These are phyloP conservation scores for Bacterosira constricta DNA, from an alignment of 108 stramenopile species.

Conservation along the genomic window DNA sequence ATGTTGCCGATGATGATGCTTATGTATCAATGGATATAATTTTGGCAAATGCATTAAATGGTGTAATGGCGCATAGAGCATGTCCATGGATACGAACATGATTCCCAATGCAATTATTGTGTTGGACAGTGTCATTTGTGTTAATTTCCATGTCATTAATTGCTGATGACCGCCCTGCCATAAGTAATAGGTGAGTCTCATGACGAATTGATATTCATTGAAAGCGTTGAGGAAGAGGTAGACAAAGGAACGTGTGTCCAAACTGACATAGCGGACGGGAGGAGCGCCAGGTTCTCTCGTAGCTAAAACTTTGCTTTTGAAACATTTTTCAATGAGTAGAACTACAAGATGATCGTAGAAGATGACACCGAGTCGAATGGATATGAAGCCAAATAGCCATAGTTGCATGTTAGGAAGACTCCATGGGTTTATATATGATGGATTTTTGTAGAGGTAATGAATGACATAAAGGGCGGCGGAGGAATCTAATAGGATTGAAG, in stretches of 20 bases:
- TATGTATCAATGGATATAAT: constrained; percentile 89
- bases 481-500: constrained; percentile 52
- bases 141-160: constrained; percentile 2
- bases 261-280: constrained; percentile 55
- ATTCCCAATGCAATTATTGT: constrained; percentile 73
- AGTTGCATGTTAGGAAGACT: constrained; percentile 31
- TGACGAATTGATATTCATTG: constrained; percentile 85
- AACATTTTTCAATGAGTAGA: constrained; percentile 53
- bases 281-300: constrained; percentile 60
- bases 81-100: constrained; percentile 85
- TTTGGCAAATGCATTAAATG: constrained; percentile 78
- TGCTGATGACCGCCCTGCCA: constrained; percentile 48
- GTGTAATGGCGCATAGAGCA: constrained; percentile 85
- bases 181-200: constrained; percentile 69
- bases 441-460: constrained; percentile 44
- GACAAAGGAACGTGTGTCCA: constrained; percentile 57
- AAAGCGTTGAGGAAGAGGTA: constrained; percentile 84
- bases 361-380: constrained; percentile 59
- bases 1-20: constrained; percentile 95
- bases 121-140: constrained; percentile 62
- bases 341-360: constrained; percentile 77
- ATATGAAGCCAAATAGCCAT: constrained; percentile 56
- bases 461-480: constrained; percentile 44
- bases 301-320: constrained; percentile 53
- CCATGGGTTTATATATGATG: constrained; percentile 71